Evolutionary conservation across 768 basidiomycete species (phyloP).

Genomic region (Pholiota microspora): DNA sequence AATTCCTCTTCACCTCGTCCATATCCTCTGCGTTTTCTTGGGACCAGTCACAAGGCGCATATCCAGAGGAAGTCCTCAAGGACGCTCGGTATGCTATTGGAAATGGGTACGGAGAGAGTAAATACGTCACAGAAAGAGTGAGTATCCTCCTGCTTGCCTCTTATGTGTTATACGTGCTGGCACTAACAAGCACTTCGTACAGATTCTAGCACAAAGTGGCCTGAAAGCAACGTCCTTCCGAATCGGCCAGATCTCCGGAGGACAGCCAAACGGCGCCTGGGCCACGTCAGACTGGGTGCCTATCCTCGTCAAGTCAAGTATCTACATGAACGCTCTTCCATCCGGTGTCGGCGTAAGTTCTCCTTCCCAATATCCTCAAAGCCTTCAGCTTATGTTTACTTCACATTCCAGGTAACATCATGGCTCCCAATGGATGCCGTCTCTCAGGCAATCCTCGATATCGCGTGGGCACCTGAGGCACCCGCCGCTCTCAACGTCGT

Average conservation of each 20-base stretch:
- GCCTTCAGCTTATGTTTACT: not conserved
- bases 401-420: constrained; percentile 24
- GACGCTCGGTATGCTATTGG: constrained; percentile 26
- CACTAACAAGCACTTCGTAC: not conserved
- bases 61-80: constrained; percentile 31
- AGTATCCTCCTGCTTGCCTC: constrained; percentile 7
- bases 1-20: constrained; percentile 39
- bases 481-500: constrained; percentile 30
- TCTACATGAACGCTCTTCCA: constrained; percentile 27
- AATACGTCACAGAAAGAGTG: constrained; percentile 34
- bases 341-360: constrained; percentile 23
- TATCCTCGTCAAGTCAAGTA: constrained; percentile 34
- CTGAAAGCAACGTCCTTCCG: constrained; percentile 28
- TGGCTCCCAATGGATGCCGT: constrained; percentile 33
- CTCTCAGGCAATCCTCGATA: constrained; percentile 28
- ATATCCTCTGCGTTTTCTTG: constrained; percentile 27
- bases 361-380: not conserved
- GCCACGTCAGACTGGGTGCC: constrained; percentile 37
- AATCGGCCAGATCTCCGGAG: constrained; percentile 39
- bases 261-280: constrained; percentile 34
- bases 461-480: constrained; percentile 20
- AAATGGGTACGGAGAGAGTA: constrained; percentile 30
- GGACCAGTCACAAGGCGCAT: constrained; percentile 23
- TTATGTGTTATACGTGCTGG: not conserved
- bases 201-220: constrained; percentile 31